These are phyloP conservation scores for Trichoderma sp. DNA, from an alignment of 2,329 filamentous ascomycete genomes.

Conservation along the genomic window DNA sequence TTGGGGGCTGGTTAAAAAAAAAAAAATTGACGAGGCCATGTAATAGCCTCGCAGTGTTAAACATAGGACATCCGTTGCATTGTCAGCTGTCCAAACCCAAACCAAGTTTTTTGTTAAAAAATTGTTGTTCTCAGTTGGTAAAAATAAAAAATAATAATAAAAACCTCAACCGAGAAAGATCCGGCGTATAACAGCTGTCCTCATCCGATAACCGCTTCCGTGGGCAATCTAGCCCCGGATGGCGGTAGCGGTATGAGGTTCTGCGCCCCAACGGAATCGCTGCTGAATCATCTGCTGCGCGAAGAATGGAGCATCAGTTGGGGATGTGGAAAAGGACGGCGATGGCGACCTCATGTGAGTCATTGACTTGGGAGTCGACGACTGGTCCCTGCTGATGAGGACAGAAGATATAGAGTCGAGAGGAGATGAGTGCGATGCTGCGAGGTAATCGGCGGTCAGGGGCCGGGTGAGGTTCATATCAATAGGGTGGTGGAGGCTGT, in stretches of 20 bases:
- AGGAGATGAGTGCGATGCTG: constrained; percentile 20
- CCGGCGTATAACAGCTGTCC: constrained; percentile 5
- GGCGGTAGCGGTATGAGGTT: constrained; percentile 49
- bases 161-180: constrained; percentile 6
- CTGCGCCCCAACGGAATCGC: constrained; percentile 47
- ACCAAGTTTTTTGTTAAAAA: neutral
- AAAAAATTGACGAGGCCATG: neutral
- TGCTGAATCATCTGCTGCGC: constrained; percentile 41
- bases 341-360: constrained; percentile 43
- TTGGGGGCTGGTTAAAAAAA: neutral
- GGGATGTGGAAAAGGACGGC: constrained; percentile 44
- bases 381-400: constrained; percentile 25
- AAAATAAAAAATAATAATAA: neutral
- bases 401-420: constrained; percentile 29
- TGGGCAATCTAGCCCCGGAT: constrained; percentile 39
- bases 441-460: constrained; percentile 23
- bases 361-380: constrained; percentile 34
- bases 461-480: constrained; percentile 21
- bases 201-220: constrained; percentile 22
- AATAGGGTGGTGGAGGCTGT: constrained; percentile 35
- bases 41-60: neutral
- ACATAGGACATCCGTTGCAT: neutral
- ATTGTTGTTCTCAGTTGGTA: neutral
- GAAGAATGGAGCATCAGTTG: constrained; percentile 39
- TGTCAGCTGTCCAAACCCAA: constrained; percentile 7